Evolutionary conservation across 768 basidiomycete species (phyloP), one percentile per base, ranked within the genome.

Genomic region (Pisolithus tinctorius): DNA sequence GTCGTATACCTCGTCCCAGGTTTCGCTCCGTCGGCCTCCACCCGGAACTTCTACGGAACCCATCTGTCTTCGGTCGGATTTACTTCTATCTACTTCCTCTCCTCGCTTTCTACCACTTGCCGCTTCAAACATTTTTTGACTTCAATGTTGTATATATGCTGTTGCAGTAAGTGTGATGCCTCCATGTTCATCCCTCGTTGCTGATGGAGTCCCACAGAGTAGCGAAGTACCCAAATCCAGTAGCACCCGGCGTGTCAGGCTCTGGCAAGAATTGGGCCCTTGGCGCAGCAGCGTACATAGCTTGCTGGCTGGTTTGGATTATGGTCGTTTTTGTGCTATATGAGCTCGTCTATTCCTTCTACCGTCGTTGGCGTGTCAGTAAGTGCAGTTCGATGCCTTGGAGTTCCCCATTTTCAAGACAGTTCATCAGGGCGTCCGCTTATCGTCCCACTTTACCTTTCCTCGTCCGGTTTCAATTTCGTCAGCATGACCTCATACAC

Each of bases 81-180:
- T 82, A 83, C 66, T 91, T 81, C 67, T 83, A 80, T 60, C 61
- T 86, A 31, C 82, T 80, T 63, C 86, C 85, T n/a, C 38, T 90
- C 14, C 65, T 90, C 55, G 76, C 81, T 6, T 81, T 91, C 64
- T 81, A 79, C 17, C 84, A 89, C 62, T 69, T 90, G 38, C 81
- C 82, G 25, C 64, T 88, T 8, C 90, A 93, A 65, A 82, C 85
- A 1, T 93, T 86, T 63, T 83, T 94, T 65, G 93, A 95, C 63
- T 91, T 93, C 66, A 93, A 93, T 65, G 82, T 84, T 58, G 82
- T 86, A 57, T 94, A 83, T 70, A 82, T 92, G 58, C 66, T 93
- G 59, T 63, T 92, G 39, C 82, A 91, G 90, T 93, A 62, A 72
- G 91, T 84, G 13, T 50, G 37, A 29, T 38, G 50, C 50, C 36